Base-by-base conservation (phyloP, 768 basidiomycete species). In the Galerina marginata region DNA sequence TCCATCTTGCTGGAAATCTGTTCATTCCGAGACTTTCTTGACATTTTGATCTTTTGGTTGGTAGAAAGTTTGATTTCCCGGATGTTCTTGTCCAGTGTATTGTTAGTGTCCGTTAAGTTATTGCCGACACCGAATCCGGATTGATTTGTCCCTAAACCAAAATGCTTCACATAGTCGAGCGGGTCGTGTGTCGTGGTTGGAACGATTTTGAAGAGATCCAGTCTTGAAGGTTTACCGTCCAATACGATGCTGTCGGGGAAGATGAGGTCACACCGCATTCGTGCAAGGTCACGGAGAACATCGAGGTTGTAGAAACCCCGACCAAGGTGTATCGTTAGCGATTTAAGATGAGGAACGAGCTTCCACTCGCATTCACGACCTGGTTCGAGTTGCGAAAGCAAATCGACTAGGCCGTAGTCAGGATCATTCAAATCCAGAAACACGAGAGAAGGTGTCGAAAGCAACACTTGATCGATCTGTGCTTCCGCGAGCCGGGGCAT, bases 371-470 rank as follows among this genome's bases (percentile, higher is more conserved):
- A 44, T 4, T 12, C 36, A 6, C 43, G 33, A 15, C 16, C 29
- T 12, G 37, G 12, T 23, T 49, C 45, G 4, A 36, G 14, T 11
- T 37, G 46, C 20, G 45, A 44, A 15, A 62, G 52, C 36, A 44
- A 46, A 15, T 54, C 40, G 11, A 66, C 44, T 7, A 60, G 39
- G 3, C 9, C 47, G 14, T 39, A 29, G 4, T 45, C 16, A 38
- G 59, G 52, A 26, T 53, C 49, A 36, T 59, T 56, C n/a, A 66
- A 57, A 25, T 63, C 65, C 47, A 66, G 39, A 14, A 44, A 37
- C 6, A n/a, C 48, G 16, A 66, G 57, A 26, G 23, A 46, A 26
- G 65, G 62, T 1, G 51, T 54, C 4, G 43, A 20, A 11, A 37
- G 42, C 5, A 64, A 40, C 15, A 66, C 49, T 6, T 48, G 39